phyloP scores from a whole-genome alignment of 2,329 filamentous ascomycete species.

The Periconia macrospinosa region DNA sequence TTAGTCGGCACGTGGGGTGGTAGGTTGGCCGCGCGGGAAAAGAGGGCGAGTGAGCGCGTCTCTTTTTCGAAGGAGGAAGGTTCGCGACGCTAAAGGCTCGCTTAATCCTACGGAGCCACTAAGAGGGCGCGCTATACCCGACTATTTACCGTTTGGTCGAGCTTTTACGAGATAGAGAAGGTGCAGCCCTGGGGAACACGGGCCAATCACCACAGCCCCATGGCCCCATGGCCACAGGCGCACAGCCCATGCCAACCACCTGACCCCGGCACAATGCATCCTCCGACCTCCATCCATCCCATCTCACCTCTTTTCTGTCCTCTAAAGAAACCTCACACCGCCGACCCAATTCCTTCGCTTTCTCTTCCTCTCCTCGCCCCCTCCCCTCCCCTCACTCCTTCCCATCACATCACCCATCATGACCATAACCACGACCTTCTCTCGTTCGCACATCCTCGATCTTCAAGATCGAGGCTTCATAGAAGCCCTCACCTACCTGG shows the following conservation, averaged over 20 bases:
- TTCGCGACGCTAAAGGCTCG: background rate
- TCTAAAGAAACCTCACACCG: background rate
- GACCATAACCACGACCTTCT: conserved; percentile 12
- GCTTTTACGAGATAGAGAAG: background rate
- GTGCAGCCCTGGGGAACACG: no score
- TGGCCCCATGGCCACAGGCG: no score
- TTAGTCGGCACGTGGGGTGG: background rate
- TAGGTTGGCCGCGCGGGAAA: background rate
- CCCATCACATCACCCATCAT: background rate
- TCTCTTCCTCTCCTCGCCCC: background rate
- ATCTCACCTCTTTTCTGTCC: background rate
- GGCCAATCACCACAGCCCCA: background rate
- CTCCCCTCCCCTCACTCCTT: background rate
- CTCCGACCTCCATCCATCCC: background rate
- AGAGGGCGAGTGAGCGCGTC: background rate
- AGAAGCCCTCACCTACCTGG: conserved; percentile 51
- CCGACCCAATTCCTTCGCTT: background rate
- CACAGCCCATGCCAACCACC: background rate
- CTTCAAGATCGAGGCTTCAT: conserved; percentile 52
- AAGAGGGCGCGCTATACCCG: no score
- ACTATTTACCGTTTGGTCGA: no score
- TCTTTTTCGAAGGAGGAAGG: background rate
- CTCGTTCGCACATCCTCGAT: conserved; percentile 36
- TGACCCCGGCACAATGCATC: background rate
- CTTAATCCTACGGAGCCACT: background rate